Evolutionary conservation across 2,329 filamentous ascomycete species (phyloP).

Genomic region (Domatiomyces catenatus): DNA sequence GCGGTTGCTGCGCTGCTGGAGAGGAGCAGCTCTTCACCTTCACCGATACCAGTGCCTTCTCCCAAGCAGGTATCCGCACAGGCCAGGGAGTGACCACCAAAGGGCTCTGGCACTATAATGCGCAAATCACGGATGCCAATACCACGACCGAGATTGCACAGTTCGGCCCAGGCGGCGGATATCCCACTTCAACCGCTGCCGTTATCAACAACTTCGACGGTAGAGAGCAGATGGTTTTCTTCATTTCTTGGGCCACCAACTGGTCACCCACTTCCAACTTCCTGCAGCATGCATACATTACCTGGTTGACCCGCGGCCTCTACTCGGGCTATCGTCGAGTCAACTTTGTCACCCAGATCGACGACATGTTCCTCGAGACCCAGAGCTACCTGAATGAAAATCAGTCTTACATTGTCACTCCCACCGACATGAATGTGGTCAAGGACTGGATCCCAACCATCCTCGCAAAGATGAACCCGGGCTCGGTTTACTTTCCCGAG

Average conservation of each 20-base stretch:
- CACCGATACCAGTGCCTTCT: conserved; percentile 38
- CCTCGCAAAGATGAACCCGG: conserved; percentile 33
- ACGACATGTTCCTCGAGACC: conserved; percentile 45
- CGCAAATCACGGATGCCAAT: conserved; percentile 37
- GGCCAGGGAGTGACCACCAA: conserved; percentile 34
- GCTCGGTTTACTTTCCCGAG: conserved; percentile 39
- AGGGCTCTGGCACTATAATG: conserved; percentile 45
- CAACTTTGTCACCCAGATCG: conserved; percentile 43
- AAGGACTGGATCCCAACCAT: conserved; percentile 28
- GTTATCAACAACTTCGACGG: conserved; percentile 45
- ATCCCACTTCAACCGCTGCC: conserved; percentile 34
- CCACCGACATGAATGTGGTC: conserved; percentile 34
- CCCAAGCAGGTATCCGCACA: conserved; percentile 39
- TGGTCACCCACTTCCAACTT: conserved; percentile 42
- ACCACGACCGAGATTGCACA: conserved; percentile 41
- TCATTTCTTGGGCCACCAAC: conserved; percentile 38
- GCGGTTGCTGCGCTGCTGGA: conserved; percentile 34
- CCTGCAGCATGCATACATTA: conserved; percentile 47
- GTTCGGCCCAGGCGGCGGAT: conserved; percentile 33
- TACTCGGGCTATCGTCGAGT: conserved; percentile 40
- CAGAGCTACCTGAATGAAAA: conserved; percentile 31
- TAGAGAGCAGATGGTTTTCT: conserved; percentile 48
- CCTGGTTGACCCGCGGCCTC: conserved; percentile 45
- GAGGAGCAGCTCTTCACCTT: conserved; percentile 40
- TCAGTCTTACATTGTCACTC: conserved; percentile 34